phyloP scores from a whole-genome alignment of 441 rosid species.

The Aquilaria agallochum region DNA sequence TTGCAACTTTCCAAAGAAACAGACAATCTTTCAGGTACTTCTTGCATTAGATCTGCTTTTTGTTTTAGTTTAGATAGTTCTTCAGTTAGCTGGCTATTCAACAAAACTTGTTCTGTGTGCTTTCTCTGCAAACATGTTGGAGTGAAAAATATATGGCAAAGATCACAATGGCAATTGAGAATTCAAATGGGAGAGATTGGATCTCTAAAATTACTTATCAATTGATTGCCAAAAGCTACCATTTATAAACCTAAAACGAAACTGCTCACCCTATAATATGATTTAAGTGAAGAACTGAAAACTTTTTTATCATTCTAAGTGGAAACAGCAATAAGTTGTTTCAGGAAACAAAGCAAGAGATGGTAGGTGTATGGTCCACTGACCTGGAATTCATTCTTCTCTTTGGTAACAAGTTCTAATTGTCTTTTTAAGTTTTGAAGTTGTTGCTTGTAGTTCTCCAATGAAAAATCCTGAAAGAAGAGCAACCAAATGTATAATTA shows the following conservation, averaged over 20 bases:
- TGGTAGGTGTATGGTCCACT: conserved; percentile 18
- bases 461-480: conserved; percentile 32
- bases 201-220: neutral
- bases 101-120: conserved; percentile 43
- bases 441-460: conserved; percentile 33
- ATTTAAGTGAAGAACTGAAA: neutral
- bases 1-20: conserved; percentile 48
- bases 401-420: conserved; percentile 43
- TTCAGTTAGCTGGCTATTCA: conserved; percentile 46
- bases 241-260: neutral
- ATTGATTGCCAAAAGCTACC: neutral
- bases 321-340: neutral
- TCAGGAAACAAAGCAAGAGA: neutral
- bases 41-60: conserved; percentile 33
- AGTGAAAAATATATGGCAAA: conserved; percentile 5
- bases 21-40: conserved; percentile 46
- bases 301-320: neutral
- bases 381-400: conserved; percentile 69
- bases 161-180: neutral
- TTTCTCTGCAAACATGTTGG: conserved; percentile 40
- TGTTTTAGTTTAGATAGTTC: conserved; percentile 65
- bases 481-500: neutral
- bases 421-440: conserved; percentile 57
- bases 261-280: neutral
- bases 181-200: neutral